phyloP scores from a whole-genome alignment of 768 basidiomycete genomes.

The Mrakia gelida region DNA sequence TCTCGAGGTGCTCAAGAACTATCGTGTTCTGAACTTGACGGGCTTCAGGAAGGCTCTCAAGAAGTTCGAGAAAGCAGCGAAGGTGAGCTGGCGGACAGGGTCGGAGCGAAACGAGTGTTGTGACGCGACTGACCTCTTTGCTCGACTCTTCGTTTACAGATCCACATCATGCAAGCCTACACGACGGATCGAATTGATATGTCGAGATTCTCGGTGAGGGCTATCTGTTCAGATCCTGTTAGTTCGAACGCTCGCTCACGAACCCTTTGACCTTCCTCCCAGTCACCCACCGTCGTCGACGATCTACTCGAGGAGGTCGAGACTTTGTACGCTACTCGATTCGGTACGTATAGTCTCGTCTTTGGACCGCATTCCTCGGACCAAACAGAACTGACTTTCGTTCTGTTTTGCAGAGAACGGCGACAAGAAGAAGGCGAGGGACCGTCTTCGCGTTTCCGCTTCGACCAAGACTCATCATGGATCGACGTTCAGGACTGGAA shows the following conservation, averaged over 20 bases:
- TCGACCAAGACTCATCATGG: slow-evolving; percentile 60
- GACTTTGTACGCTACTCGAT: slow-evolving; percentile 65
- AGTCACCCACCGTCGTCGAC: slow-evolving; percentile 47
- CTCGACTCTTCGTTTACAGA: slow-evolving; percentile 46
- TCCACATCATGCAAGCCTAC: slow-evolving; percentile 68
- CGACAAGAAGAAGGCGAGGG: slow-evolving; percentile 70
- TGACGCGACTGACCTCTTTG: neutral
- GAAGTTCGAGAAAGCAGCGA: slow-evolving; percentile 77
- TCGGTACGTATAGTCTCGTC: slow-evolving; percentile 51
- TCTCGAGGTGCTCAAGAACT: slow-evolving; percentile 67
- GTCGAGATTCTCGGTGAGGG: neutral
- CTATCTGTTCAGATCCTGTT: no score
- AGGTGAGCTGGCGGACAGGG: slow-evolving; percentile 45
- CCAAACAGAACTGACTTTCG: slow-evolving; percentile 4
- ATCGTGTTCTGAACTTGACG: slow-evolving; percentile 79
- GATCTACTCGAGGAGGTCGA: slow-evolving; percentile 72
- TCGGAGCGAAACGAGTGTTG: neutral
- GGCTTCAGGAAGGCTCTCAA: slow-evolving; percentile 83
- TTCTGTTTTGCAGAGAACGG: slow-evolving; percentile 53
- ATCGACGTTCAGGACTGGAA: slow-evolving; percentile 69
- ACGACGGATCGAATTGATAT: slow-evolving; percentile 49
- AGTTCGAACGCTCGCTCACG: no score
- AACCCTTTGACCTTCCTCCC: no score
- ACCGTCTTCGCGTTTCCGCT: slow-evolving; percentile 57
- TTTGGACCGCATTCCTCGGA: no score